phyloP scores from a whole-genome alignment of 345 rosid genomes.

The Hibiscus trionum region DNA sequence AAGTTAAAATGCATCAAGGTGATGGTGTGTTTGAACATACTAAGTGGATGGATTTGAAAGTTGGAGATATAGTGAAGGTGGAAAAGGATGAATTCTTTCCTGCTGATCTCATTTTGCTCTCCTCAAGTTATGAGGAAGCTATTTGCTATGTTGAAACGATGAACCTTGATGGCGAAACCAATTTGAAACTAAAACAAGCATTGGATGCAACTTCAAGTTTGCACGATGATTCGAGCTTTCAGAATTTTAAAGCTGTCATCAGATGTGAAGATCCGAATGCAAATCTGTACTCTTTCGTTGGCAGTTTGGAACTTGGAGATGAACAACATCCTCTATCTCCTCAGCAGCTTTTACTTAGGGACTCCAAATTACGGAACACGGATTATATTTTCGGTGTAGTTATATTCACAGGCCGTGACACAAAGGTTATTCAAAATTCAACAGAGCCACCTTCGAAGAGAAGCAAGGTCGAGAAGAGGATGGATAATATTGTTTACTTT shows the following conservation, averaged over 20 bases:
- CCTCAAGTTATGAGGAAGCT: slow-evolving; percentile 82
- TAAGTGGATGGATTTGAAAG: slow-evolving; percentile 78
- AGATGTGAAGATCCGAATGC: slow-evolving; percentile 96
- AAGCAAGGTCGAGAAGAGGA: slow-evolving; percentile 80
- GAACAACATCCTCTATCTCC: slow-evolving; percentile 67
- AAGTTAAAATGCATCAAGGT: slow-evolving; percentile 52
- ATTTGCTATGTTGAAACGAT: slow-evolving; percentile 94
- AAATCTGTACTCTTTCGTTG: slow-evolving; percentile 72
- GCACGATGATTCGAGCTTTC: slow-evolving; percentile 59
- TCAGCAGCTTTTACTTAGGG: slow-evolving; percentile 88
- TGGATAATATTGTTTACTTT: slow-evolving; percentile 68
- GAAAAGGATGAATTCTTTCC: slow-evolving; percentile 94
- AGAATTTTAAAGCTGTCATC: slow-evolving; percentile 52
- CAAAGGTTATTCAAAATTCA: slow-evolving; percentile 90
- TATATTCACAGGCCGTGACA: slow-evolving; percentile 81
- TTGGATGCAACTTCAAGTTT: slow-evolving; percentile 50
- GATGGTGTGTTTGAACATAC: slow-evolving; percentile 51
- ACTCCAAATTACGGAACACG: slow-evolving; percentile 83
- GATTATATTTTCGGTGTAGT: slow-evolving; percentile 79
- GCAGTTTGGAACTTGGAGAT: slow-evolving; percentile 59
- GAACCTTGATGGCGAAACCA: slow-evolving; percentile 96
- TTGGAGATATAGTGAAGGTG: slow-evolving; percentile 84
- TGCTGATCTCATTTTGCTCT: slow-evolving; percentile 80
- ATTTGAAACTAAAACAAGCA: slow-evolving; percentile 79
- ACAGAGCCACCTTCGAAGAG: slow-evolving; percentile 92